These are phyloP conservation scores for Coprinopsis marcescibilis DNA, from an alignment of 768 basidiomycete genomes.

Conservation along the genomic window DNA sequence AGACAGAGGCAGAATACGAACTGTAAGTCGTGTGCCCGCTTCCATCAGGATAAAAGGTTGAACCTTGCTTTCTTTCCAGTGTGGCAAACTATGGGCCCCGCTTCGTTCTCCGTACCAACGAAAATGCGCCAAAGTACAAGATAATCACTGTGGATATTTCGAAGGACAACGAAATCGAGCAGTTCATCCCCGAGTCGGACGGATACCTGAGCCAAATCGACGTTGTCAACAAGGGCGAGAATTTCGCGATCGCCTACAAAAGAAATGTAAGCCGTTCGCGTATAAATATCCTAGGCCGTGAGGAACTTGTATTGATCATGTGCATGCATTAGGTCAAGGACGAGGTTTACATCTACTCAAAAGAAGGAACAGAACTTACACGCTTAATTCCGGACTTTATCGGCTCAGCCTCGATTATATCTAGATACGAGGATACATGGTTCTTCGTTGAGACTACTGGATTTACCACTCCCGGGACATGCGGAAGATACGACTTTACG, in stretches of 20 bases:
- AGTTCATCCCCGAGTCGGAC: slow-evolving; percentile 64
- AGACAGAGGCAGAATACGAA: slow-evolving; percentile 62
- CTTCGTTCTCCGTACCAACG: slow-evolving; percentile 62
- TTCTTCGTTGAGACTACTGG: slow-evolving; percentile 61
- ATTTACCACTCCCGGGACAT: slow-evolving; percentile 68
- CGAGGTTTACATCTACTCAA: slow-evolving; percentile 67
- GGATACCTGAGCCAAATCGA: slow-evolving; percentile 51
- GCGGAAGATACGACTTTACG: slow-evolving; percentile 61
- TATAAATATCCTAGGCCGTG: too few relatives aligned
- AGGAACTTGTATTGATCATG: not conserved
- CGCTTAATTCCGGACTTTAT: slow-evolving; percentile 64
- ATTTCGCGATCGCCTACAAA: slow-evolving; percentile 60
- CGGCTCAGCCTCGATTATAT: slow-evolving; percentile 51
- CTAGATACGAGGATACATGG: slow-evolving; percentile 47
- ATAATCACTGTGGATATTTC: slow-evolving; percentile 59
- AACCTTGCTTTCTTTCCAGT: slow-evolving; percentile 27
- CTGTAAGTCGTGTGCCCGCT: too few relatives aligned
- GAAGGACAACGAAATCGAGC: slow-evolving; percentile 41
- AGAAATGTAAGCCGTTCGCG: slow-evolving; percentile 48
- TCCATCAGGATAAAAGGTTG: slow-evolving; percentile 1
- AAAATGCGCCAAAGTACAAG: slow-evolving; percentile 60
- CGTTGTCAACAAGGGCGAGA: slow-evolving; percentile 41
- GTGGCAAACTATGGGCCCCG: slow-evolving; percentile 58
- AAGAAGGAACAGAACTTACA: slow-evolving; percentile 43
- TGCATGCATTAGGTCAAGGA: slow-evolving; percentile 56